Conservation (phyloP, 2,329 filamentous ascomycete genomes). For the Shiraia sp. region DNA sequence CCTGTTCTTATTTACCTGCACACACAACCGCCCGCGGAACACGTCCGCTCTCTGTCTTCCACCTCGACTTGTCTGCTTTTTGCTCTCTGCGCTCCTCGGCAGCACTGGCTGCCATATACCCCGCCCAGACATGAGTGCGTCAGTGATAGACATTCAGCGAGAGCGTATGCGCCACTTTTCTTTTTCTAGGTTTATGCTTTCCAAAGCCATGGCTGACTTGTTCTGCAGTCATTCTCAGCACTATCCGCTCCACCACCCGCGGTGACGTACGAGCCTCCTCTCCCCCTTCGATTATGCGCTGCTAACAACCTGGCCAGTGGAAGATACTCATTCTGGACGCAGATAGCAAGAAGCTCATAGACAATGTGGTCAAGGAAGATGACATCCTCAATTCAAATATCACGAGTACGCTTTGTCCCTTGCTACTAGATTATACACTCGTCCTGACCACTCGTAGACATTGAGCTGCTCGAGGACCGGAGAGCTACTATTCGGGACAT, state of each 20-base stretch:
- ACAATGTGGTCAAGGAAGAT: conserved; percentile 92
- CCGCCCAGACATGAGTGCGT: conserved; percentile 59
- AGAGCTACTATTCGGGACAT: conserved; percentile 83
- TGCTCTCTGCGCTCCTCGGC: conserved; percentile 1
- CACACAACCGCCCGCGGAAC: conserved; percentile 3
- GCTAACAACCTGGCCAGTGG: conserved; percentile 66
- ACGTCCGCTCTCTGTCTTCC: not conserved
- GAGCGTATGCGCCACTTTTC: conserved; percentile 65
- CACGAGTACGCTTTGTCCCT: conserved; percentile 68
- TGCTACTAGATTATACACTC: not conserved
- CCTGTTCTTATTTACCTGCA: too few species aligned
- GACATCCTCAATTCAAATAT: conserved; percentile 96
- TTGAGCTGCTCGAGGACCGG: conserved; percentile 89
- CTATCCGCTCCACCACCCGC: conserved; percentile 76
- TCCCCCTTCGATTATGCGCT: conserved; percentile 12
- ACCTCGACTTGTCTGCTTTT: conserved; percentile 1
- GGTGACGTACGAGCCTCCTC: conserved; percentile 69
- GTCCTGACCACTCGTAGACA: conserved; percentile 64
- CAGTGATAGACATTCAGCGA: conserved; percentile 82
- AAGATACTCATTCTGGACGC: conserved; percentile 94
- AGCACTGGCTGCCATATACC: conserved; percentile 24
- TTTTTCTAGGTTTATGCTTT: too few species aligned
- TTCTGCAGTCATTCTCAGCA: conserved; percentile 68
- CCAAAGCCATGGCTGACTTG: conserved; percentile 12
- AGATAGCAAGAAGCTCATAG: conserved; percentile 78